Evolutionary conservation across 371 early-diverging fungal species (phyloP).

Genomic region (Actinomortierella ambigua): DNA sequence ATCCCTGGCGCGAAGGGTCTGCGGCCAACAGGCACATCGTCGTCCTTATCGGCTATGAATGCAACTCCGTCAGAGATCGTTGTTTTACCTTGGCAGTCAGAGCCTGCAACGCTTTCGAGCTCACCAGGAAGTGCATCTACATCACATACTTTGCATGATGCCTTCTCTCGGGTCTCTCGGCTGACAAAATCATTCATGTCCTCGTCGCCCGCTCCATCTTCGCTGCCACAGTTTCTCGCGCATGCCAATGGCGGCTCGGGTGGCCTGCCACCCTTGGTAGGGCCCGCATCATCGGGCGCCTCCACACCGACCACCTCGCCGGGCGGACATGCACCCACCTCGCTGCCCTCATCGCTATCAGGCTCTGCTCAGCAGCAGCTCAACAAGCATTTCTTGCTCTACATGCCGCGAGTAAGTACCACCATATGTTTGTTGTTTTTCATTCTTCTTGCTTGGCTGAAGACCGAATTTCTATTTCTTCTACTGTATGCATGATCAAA

Average conservation of each 20-base stretch:
- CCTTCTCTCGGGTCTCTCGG: no score
- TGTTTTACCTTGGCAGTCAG: no score
- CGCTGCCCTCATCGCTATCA: conserved; percentile 1
- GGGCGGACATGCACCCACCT: neutral
- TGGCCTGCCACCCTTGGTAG: neutral
- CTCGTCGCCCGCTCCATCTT: neutral
- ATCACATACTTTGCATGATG: no score
- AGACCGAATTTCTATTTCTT: no score
- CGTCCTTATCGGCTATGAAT: neutral
- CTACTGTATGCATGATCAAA: no score
- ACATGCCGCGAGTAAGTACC: conserved; percentile 36
- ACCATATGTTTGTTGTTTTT: no score
- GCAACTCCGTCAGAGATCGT: neutral
- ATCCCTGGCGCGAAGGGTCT: neutral
- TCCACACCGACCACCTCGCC: neutral
- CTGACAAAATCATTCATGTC: neutral
- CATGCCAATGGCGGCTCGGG: neutral
- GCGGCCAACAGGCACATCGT: neutral
- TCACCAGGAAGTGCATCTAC: no score
- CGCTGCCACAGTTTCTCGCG: neutral
- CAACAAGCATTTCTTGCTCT: conserved; percentile 39
- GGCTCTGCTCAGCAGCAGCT: conserved; percentile 10
- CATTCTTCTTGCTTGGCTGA: no score
- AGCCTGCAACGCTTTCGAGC: no score
- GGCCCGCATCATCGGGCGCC: neutral